phyloP scores from a whole-genome alignment of 805 yeast species.

The Suhomyces vadensis region DNA sequence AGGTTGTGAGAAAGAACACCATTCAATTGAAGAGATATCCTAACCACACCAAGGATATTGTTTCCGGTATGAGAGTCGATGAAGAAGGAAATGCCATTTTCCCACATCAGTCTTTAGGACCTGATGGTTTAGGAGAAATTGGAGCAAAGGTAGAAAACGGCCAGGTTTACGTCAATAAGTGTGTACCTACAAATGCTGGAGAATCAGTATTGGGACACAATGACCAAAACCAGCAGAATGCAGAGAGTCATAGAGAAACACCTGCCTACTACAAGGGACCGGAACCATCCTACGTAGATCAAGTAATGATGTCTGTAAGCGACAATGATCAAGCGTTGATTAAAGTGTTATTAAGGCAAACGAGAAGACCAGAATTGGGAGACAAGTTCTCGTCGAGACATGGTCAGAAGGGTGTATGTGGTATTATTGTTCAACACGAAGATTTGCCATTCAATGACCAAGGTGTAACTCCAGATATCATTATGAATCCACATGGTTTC shows the following conservation, averaged over 20 bases:
- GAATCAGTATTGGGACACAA: conserved; percentile 54
- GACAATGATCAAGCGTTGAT: conserved; percentile 94
- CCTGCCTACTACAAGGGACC: conserved; percentile 94
- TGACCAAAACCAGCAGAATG: conserved; percentile 32
- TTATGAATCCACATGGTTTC: conserved; percentile 99
- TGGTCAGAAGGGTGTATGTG: conserved; percentile 99
- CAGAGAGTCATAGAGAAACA: conserved; percentile 77
- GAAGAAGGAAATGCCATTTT: conserved; percentile 78
- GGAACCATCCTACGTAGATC: conserved; percentile 92
- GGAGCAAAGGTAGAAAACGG: conserved; percentile 90
- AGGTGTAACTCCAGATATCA: conserved; percentile 92
- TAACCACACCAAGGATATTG: conserved; percentile 87
- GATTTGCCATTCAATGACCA: conserved; percentile 94
- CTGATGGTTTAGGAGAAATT: conserved; percentile 96
- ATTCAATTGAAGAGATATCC: conserved; percentile 88
- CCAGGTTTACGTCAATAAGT: conserved; percentile 90
- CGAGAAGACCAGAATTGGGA: conserved; percentile 96
- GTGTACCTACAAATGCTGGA: conserved; percentile 84
- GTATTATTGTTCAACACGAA: conserved; percentile 95
- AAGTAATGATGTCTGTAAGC: conserved; percentile 94
- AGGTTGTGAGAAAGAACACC: conserved; percentile 89
- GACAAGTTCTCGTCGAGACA: conserved; percentile 97
- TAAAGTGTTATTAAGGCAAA: conserved; percentile 89
- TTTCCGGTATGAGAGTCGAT: conserved; percentile 88
- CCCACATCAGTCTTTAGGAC: conserved; percentile 85